Conservation (phyloP, 1,139 yeast genomes). For the Diutina neorugosa region DNA sequence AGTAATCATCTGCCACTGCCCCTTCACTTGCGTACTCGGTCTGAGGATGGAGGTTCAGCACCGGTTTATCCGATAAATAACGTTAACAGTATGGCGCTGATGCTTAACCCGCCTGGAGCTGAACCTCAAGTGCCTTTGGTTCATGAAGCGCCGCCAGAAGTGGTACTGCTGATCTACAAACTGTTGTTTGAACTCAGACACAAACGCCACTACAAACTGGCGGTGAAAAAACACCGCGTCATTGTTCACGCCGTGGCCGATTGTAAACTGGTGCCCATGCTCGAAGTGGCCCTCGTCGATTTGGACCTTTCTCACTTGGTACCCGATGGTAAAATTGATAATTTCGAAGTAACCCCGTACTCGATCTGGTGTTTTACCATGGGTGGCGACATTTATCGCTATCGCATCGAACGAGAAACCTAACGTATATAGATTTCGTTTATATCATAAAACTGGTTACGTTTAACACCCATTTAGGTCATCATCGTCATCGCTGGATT, state of each 20-base stretch:
- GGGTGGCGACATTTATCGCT: neutral
- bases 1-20: neutral
- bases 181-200: slow-evolving; percentile 24
- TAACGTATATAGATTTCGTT: neutral
- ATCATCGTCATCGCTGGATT: neutral
- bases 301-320: slow-evolving; percentile 23
- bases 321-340: slow-evolving; percentile 11
- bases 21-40: neutral
- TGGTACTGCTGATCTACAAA: slow-evolving; percentile 22
- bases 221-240: slow-evolving; percentile 11
- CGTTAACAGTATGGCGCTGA: neutral
- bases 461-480: neutral
- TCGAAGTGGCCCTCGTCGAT: slow-evolving; percentile 24
- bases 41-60: neutral
- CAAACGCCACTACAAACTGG: slow-evolving; percentile 17
- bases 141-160: slow-evolving; percentile 9
- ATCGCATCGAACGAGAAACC: neutral
- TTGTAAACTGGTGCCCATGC: slow-evolving; percentile 29
- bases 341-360: neutral
- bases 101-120: neutral
- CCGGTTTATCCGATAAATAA: neutral
- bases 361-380: neutral
- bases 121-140: neutral
- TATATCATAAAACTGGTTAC: too few species aligned
- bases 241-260: slow-evolving; percentile 28